Percentiles rank a stretch among this genome's conserved stretches.
These are phyloP conservation scores for Boletus insuetus DNA, from an alignment of 768 basidiomycete species.

Conservation along the genomic window DNA sequence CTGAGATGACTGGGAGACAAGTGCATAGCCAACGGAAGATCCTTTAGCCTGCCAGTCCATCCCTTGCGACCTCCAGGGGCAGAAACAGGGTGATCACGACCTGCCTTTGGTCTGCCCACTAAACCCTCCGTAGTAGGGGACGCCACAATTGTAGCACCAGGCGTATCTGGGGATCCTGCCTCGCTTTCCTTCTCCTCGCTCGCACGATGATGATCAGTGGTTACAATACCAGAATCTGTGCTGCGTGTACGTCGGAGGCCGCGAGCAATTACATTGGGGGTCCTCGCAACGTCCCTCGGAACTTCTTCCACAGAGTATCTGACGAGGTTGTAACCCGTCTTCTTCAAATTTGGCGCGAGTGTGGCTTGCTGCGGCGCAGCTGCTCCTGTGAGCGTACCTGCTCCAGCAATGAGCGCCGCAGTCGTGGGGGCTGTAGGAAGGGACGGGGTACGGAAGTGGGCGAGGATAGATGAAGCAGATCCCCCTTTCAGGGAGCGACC, in stretches of 20 bases:
- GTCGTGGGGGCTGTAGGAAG: constrained; percentile 19
- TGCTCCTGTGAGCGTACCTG: constrained; percentile 60
- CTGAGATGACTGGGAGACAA: constrained; percentile 13
- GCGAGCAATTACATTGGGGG: constrained; percentile 1
- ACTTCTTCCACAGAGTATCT: constrained; percentile 40
- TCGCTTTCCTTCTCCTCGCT: constrained; percentile 10
- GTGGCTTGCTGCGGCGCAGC: constrained; percentile 49
- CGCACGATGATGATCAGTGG: background rate
- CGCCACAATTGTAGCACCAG: constrained; percentile 12
- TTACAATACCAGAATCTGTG: constrained; percentile 10
- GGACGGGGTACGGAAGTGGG: constrained; percentile 16
- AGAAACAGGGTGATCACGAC: background rate
- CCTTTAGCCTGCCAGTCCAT: constrained; percentile 40
- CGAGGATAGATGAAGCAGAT: constrained; percentile 28
- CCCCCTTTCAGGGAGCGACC: constrained; percentile 18
- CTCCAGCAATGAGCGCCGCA: constrained; percentile 69
- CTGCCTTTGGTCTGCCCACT: background rate
- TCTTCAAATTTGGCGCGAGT: constrained; percentile 56
- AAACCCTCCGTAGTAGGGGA: constrained; percentile 12
- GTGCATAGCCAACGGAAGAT: constrained; percentile 35
- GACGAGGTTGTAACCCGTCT: constrained; percentile 64
- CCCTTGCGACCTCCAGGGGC: constrained; percentile 18
- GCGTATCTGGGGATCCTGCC: constrained; percentile 13
- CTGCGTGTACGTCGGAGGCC: constrained; percentile 8
- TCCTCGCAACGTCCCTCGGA: background rate